A percentile compares a stretch with the other conserved stretches of the same genome.
phyloP scores from a whole-genome alignment of 1,284 basidiomycete species.

The Meira miltonrushii region DNA sequence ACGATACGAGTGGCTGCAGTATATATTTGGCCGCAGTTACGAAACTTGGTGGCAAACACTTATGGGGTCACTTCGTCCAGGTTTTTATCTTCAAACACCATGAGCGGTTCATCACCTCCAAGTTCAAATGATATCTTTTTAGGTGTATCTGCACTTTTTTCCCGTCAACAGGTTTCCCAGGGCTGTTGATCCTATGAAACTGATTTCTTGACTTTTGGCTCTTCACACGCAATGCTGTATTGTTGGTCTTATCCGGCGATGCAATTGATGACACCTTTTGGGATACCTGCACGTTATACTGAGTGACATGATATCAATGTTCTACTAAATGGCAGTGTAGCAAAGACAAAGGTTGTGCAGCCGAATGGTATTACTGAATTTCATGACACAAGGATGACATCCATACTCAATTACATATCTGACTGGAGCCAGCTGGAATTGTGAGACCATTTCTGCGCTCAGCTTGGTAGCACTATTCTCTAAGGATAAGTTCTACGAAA shows the following conservation, averaged over 20 bases:
- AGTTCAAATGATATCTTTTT: conserved; percentile 73
- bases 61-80: conserved; percentile 8
- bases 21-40: conserved; percentile 25
- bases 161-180: conserved; percentile 84
- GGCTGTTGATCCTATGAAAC: conserved; percentile 58
- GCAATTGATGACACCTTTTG: conserved; percentile 52
- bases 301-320: conserved; percentile 95
- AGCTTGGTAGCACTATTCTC: too few relatives aligned
- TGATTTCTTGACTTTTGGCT: conserved; percentile 60
- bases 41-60: conserved; percentile 55
- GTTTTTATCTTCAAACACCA: conserved; percentile 4
- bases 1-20: conserved; percentile 51
- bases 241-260: conserved; percentile 64
- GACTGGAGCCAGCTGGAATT: conserved; percentile 69
- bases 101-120: conserved; percentile 80
- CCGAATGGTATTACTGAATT: conserved; percentile 75
- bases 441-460: conserved; percentile 60
- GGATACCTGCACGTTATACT: conserved; percentile 68
- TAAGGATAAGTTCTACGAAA: too few relatives aligned
- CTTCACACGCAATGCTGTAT: too few relatives aligned
- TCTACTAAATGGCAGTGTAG: conserved; percentile 88
- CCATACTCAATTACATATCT: conserved; percentile 59
- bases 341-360: conserved; percentile 89
- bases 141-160: conserved; percentile 71
- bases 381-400: conserved; percentile 27